phyloP scores from a whole-genome alignment of 2,329 filamentous ascomycete species.

The Pseudocercospora ulei region DNA sequence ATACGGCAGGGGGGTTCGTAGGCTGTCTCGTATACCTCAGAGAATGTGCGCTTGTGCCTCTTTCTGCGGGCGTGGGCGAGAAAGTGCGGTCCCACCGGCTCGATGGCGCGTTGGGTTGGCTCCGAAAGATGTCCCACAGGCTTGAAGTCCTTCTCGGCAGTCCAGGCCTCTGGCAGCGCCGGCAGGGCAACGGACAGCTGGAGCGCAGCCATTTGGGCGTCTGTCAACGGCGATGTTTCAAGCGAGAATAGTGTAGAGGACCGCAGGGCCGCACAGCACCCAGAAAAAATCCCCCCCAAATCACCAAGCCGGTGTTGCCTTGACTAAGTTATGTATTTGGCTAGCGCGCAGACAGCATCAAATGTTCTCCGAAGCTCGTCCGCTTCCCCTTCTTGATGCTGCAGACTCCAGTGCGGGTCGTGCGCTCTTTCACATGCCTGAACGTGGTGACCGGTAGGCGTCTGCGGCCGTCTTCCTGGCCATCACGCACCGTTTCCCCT shows the following conservation, averaged over 20 bases:
- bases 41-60: slow-evolving; percentile 84
- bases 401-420: slow-evolving; percentile 15
- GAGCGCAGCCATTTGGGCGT: slow-evolving; percentile 59
- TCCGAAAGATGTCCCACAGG: slow-evolving; percentile 64
- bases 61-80: slow-evolving; percentile 88
- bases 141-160: slow-evolving; percentile 86
- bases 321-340: too few species aligned
- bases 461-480: slow-evolving; percentile 11
- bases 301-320: too few species aligned
- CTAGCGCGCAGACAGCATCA: too few species aligned
- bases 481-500: slow-evolving; percentile 5
- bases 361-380: slow-evolving; percentile 1
- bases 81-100: slow-evolving; percentile 89
- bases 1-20: background rate
- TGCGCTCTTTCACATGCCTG: slow-evolving; percentile 6
- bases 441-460: slow-evolving; percentile 14
- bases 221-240: slow-evolving; percentile 6
- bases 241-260: too few species aligned
- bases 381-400: slow-evolving; percentile 7
- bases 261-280: too few species aligned
- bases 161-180: slow-evolving; percentile 68
- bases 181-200: slow-evolving; percentile 60
- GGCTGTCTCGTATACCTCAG: slow-evolving; percentile 11
- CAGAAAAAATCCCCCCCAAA: too few species aligned
- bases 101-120: slow-evolving; percentile 75